Evolutionary conservation across 1,139 yeast species (phyloP).

Genomic region (Suhomyces bolitotheri): DNA sequence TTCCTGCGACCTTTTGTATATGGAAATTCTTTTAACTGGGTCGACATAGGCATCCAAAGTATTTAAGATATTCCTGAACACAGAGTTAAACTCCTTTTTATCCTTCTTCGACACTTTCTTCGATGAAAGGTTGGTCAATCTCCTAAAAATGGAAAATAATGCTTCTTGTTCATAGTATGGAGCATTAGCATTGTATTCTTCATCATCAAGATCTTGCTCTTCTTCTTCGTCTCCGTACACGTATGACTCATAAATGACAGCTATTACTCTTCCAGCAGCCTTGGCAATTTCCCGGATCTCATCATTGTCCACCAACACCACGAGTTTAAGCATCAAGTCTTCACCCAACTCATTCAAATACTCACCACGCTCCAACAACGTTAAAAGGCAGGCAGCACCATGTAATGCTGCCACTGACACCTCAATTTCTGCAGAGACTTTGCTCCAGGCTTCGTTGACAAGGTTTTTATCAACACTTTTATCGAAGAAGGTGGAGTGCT

Average conservation of each 20-base stretch:
- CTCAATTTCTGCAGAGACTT: slow-evolving; percentile 37
- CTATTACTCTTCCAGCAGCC: slow-evolving; percentile 63
- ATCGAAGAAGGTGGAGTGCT: slow-evolving; percentile 44
- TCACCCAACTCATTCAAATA: slow-evolving; percentile 45
- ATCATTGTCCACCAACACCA: slow-evolving; percentile 47
- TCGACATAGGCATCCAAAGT: slow-evolving; percentile 51
- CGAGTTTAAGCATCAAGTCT: slow-evolving; percentile 38
- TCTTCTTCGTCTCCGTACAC: slow-evolving; percentile 41
- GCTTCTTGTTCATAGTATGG: slow-evolving; percentile 64
- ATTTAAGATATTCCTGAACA: slow-evolving; percentile 59
- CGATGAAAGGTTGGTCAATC: slow-evolving; percentile 53
- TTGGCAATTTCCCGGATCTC: slow-evolving; percentile 41
- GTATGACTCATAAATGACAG: slow-evolving; percentile 60
- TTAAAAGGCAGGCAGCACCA: slow-evolving; percentile 48
- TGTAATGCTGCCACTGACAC: slow-evolving; percentile 49
- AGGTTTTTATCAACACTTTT: slow-evolving; percentile 40
- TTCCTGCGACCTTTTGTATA: slow-evolving; percentile 35
- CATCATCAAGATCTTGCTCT: slow-evolving; percentile 31
- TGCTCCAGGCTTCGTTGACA: slow-evolving; percentile 35
- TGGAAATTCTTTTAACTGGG: slow-evolving; percentile 35
- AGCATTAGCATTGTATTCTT: slow-evolving; percentile 44
- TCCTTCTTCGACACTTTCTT: slow-evolving; percentile 62
- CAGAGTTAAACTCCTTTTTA: slow-evolving; percentile 59
- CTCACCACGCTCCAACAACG: slow-evolving; percentile 41
- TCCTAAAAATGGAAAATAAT: slow-evolving; percentile 43